phyloP scores from a whole-genome alignment of 495 filamentous ascomycete species.

The Penicillium lagena region DNA sequence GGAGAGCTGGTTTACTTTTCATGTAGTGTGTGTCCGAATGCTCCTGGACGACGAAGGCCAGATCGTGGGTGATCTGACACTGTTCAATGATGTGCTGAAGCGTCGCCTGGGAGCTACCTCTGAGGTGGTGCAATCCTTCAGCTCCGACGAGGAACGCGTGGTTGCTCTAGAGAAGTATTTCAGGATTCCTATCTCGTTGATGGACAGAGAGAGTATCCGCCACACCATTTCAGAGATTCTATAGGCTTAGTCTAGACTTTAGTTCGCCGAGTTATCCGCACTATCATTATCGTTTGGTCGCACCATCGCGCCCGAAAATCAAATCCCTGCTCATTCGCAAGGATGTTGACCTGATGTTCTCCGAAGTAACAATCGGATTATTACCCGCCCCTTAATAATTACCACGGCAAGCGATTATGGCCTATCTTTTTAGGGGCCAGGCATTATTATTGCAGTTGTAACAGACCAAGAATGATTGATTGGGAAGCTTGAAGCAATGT shows the following conservation, averaged over 20 bases:
- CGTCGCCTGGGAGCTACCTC: slow-evolving; percentile 3
- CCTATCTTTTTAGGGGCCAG: no score
- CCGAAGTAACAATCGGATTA: no score
- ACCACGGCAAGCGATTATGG: no score
- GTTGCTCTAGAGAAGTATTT: slow-evolving; percentile 10
- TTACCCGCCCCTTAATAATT: no score
- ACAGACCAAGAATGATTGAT: no score
- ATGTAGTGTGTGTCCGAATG: slow-evolving; percentile 44
- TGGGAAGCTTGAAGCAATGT: no score
- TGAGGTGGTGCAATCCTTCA: slow-evolving; percentile 6
- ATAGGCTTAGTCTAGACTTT: slow-evolving; percentile 1
- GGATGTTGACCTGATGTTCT: no score
- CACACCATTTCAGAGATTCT: slow-evolving; percentile 7
- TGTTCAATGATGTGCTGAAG: slow-evolving; percentile 43
- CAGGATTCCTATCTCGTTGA: not conserved
- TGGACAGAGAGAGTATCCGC: slow-evolving; percentile 7
- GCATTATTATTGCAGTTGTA: no score
- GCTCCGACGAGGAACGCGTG: slow-evolving; percentile 10
- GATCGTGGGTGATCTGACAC: slow-evolving; percentile 49
- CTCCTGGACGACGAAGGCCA: slow-evolving; percentile 28
- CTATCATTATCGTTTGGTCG: no score
- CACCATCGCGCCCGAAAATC: no score
- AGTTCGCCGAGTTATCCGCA: no score
- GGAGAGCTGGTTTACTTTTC: slow-evolving; percentile 41
- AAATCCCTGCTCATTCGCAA: no score